A percentile compares a stretch with the other conserved stretches of the same genome.
phyloP scores from a whole-genome alignment of 2,329 filamentous ascomycete genomes.

The Aspergillus proliferans region DNA sequence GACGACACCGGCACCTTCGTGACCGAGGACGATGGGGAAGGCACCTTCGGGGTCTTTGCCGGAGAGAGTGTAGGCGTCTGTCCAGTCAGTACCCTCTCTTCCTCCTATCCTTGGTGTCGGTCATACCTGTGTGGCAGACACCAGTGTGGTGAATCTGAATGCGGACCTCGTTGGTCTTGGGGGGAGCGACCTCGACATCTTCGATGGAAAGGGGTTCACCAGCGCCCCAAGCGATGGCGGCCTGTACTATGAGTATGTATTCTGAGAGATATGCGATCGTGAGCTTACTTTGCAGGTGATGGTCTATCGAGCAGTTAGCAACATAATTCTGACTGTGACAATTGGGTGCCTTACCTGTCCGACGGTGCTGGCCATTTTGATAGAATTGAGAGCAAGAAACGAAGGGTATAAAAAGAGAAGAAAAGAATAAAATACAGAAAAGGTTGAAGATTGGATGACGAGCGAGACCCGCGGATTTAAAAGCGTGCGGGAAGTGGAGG shows the following conservation, averaged over 20 bases:
- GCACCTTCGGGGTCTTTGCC: constrained; percentile 96
- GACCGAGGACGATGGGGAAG: constrained; percentile 81
- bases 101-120: background rate
- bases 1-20: constrained; percentile 86
- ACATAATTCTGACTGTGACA: background rate
- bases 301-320: constrained; percentile 50
- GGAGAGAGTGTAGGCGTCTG: constrained; percentile 88
- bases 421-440: constrained; percentile 8
- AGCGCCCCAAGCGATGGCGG: constrained; percentile 95
- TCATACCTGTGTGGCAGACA: constrained; percentile 90
- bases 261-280: background rate
- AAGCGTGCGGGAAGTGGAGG: constrained; percentile 4
- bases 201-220: constrained; percentile 84
- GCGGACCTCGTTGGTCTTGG: constrained; percentile 87
- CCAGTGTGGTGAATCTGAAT: constrained; percentile 97
- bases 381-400: no score
- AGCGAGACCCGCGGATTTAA: background rate
- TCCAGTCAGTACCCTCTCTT: background rate
- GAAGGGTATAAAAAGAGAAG: no score
- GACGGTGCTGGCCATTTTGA: constrained; percentile 50
- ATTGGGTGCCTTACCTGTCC: constrained; percentile 44
- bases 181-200: constrained; percentile 85
- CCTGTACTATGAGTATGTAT: constrained; percentile 41
- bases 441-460: constrained; percentile 10
- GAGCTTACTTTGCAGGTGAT: constrained; percentile 73